Percentiles rank a stretch among this genome's conserved stretches.
Evolutionary conservation across 768 basidiomycete species (phyloP).

Genomic region (Rubroboletus satanas): DNA sequence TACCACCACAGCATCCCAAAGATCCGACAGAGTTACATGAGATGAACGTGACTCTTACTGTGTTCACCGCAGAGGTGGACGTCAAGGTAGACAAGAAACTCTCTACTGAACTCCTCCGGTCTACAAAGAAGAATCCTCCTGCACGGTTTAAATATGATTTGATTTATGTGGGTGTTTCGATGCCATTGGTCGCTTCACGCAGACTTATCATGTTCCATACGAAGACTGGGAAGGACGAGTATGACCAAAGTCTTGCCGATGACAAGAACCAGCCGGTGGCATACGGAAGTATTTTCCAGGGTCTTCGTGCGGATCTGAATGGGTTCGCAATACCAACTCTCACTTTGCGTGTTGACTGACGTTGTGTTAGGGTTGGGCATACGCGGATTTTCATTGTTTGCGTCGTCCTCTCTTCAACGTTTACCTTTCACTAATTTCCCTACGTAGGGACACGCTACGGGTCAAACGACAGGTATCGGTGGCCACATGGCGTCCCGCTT

Average conservation of each 20-base stretch:
- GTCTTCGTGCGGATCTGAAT: constrained; percentile 80
- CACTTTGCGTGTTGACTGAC: neutral
- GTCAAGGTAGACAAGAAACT: constrained; percentile 65
- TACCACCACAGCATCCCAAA: constrained; percentile 15
- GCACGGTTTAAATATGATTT: constrained; percentile 69
- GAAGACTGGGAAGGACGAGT: constrained; percentile 80
- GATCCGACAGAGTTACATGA: constrained; percentile 24
- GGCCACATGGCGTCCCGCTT: constrained; percentile 18
- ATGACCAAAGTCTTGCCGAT: constrained; percentile 67
- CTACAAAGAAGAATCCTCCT: constrained; percentile 95
- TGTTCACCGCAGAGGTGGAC: constrained; percentile 42
- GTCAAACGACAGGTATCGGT: constrained; percentile 14
- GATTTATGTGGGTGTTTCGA: constrained; percentile 50
- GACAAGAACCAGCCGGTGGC: constrained; percentile 54
- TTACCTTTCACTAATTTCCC: neutral
- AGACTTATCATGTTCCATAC: constrained; percentile 1
- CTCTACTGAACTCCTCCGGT: constrained; percentile 71
- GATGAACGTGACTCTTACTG: constrained; percentile 29
- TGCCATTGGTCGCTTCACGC: neutral
- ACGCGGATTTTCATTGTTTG: constrained; percentile 13
- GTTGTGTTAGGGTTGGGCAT: constrained; percentile 4
- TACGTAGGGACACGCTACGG: constrained; percentile 10
- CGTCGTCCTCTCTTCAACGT: neutral
- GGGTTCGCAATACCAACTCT: constrained; percentile 45
- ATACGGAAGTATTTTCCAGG: constrained; percentile 81